phyloP scores from a whole-genome alignment of 2,329 filamentous ascomycete species.

The Tolypocladium ophioglossoides region DNA sequence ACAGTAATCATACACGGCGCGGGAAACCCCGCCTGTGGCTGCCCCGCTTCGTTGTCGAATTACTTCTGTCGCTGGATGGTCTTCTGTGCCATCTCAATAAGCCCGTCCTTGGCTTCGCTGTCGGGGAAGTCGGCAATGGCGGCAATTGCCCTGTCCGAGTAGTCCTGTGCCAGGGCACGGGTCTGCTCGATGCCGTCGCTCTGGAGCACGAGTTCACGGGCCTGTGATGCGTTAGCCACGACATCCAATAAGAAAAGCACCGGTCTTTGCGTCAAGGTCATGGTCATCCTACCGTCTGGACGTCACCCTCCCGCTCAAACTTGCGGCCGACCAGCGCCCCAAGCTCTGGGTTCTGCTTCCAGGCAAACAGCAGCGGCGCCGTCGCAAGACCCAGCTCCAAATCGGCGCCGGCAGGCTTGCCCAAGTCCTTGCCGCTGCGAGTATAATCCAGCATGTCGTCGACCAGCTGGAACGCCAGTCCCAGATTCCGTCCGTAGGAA shows the following conservation, averaged over 20 bases:
- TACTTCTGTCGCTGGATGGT: constrained; percentile 83
- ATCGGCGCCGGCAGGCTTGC: constrained; percentile 92
- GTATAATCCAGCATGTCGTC: constrained; percentile 99
- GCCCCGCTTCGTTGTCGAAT: constrained; percentile 1
- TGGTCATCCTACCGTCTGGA: constrained; percentile 55
- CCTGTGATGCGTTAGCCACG: constrained; percentile 38
- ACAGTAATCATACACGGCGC: constrained; percentile 12
- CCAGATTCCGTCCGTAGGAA: constrained; percentile 83
- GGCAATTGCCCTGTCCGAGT: constrained; percentile 75
- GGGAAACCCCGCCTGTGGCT: neutral
- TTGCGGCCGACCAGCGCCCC: constrained; percentile 86
- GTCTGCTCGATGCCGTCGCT: constrained; percentile 91
- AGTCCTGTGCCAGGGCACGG: constrained; percentile 79
- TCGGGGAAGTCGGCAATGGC: constrained; percentile 80
- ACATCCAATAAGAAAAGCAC: too few species aligned
- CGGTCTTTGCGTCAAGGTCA: neutral
- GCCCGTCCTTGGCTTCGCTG: constrained; percentile 86
- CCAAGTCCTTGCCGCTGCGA: constrained; percentile 69
- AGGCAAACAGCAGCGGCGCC: constrained; percentile 88
- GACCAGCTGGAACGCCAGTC: constrained; percentile 91
- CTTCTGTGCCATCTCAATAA: constrained; percentile 90
- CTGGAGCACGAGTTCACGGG: constrained; percentile 70
- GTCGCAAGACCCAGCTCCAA: constrained; percentile 88
- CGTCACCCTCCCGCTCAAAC: constrained; percentile 75
- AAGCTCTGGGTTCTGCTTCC: constrained; percentile 78